Evolutionary conservation across 208 protist genomes (phyloP), one percentile per base, ranked within the genome.

Genomic region (Leptomonas seymouri): DNA sequence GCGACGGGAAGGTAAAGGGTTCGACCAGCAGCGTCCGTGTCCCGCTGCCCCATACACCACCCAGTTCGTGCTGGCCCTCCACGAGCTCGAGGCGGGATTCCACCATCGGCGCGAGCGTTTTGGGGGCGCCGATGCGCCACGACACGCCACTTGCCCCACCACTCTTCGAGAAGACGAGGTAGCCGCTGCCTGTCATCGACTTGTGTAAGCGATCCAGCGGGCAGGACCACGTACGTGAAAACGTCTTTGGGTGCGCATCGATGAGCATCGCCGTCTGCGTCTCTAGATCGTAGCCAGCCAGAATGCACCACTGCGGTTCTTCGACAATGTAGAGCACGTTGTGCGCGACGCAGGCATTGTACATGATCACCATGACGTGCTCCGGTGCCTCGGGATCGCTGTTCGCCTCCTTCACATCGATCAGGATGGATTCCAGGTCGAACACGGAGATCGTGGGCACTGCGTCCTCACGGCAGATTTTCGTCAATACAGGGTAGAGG

Each of bases 381-480:
- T 78, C 67, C 23, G 90, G 90, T 9, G 46, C 62, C 65, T 95
- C 87, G 16, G 80, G 70, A 70, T 93, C 87, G 34, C 85, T 69
- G 72, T 95, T 95, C 41, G 84, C 83, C 48, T 81, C 74, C 65
- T 82, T 85, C 42, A 94, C 89, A 48, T 87, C 82, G 50, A 91
- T 78, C 50, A 97, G 70, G 64, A 97, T 90, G 30, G 87, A 86
- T 69, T 95, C 85, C 21, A 97, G 71, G 48, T 95, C 91, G 53
- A 95, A 94, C 28, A 95, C 82, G 48, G 91, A 95, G 64, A 95
- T 93, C 44, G 91, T 97, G 28, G 91, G 91, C 48, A 92, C 87
- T 3, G 89, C 87, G 58, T 97, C 91, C 71, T 92, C 91, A 55
- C 87, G 87, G 15, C 82, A 93, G 70, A 93, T 90, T 62, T 91